Evolutionary conservation across 345 rosid genomes (phyloP).

Genomic region (Sisymbrium irio): DNA sequence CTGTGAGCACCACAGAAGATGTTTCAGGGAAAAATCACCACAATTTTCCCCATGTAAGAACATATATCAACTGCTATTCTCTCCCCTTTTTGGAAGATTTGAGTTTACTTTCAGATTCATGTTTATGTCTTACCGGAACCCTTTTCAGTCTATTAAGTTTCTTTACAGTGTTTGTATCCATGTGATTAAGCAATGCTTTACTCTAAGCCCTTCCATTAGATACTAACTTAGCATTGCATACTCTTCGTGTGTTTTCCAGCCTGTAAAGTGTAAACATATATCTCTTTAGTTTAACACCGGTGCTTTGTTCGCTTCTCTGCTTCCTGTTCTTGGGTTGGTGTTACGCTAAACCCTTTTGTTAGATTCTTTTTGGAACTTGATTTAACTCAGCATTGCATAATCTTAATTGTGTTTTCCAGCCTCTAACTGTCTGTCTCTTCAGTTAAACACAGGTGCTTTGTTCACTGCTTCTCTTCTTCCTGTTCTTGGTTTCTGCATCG

Average conservation of each 20-base stretch:
- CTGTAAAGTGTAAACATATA: not conserved
- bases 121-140: not conserved
- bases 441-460: conserved; percentile 29
- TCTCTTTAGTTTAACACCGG: conserved; percentile 29
- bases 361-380: not conserved
- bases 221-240: not conserved
- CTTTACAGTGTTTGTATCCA: not conserved
- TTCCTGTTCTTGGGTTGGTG: conserved; percentile 30
- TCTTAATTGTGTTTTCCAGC: not conserved
- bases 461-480: conserved; percentile 27
- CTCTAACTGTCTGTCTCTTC: conserved; percentile 5
- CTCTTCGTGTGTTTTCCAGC: not conserved
- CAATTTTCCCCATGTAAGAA: conserved; percentile 8
- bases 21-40: conserved; percentile 6
- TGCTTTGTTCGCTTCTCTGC: conserved; percentile 17
- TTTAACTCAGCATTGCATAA: not conserved
- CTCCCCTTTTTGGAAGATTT: not conserved
- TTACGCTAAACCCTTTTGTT: too few species aligned
- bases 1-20: not conserved
- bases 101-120: not conserved
- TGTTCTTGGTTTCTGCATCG: conserved; percentile 24
- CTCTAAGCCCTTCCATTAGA: not conserved
- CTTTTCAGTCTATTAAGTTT: not conserved
- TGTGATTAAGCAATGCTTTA: not conserved
- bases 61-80: not conserved